Evolutionary conservation across 2,329 filamentous ascomycete species (phyloP).

Genomic region (Cladophialophora psammophila): DNA sequence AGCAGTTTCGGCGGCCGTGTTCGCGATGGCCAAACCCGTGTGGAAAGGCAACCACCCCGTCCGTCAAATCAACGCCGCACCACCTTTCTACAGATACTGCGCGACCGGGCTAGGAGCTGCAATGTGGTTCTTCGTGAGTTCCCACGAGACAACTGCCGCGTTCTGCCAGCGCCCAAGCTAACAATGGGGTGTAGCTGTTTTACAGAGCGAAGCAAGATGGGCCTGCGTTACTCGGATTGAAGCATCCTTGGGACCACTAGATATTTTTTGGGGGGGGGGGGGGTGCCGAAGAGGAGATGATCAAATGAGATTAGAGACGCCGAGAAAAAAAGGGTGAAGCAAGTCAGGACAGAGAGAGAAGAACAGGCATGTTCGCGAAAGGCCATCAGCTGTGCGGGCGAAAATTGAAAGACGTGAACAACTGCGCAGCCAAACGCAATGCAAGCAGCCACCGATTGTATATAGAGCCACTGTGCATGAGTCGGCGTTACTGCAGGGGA

Average conservation of each 20-base stretch:
- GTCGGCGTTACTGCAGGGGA: not conserved
- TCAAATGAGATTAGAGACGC: not conserved
- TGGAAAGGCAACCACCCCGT: constrained; percentile 40
- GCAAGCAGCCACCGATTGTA: constrained; percentile 2
- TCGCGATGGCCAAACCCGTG: constrained; percentile 39
- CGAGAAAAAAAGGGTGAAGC: not conserved
- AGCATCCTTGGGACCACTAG: constrained; percentile 96
- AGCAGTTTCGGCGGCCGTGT: not conserved
- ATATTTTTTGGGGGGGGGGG: not conserved
- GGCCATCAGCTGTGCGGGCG: not conserved
- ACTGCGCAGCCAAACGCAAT: not conserved
- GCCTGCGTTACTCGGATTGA: constrained; percentile 87
- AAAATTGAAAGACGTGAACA: not conserved
- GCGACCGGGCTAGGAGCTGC: constrained; percentile 88
- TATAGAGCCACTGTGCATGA: not conserved
- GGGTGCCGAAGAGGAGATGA: not conserved
- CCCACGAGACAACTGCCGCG: not conserved
- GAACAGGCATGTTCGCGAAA: not conserved
- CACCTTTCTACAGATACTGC: constrained; percentile 80
- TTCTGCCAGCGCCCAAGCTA: constrained; percentile 10
- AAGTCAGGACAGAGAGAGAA: not conserved
- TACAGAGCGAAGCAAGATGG: constrained; percentile 97
- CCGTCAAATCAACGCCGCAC: constrained; percentile 64
- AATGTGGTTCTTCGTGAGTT: constrained; percentile 98
- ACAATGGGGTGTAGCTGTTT: constrained; percentile 71